Evolutionary conservation across 2,329 filamentous ascomycete genomes (phyloP).

Genomic region (Ascocoryne sarcoides): DNA sequence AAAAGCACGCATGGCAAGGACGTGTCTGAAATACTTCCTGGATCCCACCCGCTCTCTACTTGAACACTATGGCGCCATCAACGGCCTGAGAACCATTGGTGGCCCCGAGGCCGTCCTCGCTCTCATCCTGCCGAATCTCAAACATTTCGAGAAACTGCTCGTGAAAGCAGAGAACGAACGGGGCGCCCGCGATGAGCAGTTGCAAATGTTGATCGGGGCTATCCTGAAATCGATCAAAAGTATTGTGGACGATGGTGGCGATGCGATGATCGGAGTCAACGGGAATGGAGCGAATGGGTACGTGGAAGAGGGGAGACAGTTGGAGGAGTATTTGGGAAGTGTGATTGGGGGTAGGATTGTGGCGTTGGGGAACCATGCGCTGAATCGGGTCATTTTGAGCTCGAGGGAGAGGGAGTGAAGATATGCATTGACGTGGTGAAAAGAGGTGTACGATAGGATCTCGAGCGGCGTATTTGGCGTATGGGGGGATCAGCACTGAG

Average conservation of each 20-base stretch:
- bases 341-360: slow-evolving; percentile 23
- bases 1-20: slow-evolving; percentile 81
- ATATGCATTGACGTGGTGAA: too few relatives aligned
- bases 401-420: slow-evolving; percentile 15
- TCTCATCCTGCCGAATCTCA: slow-evolving; percentile 57
- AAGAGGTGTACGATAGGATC: too few relatives aligned
- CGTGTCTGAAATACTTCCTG: slow-evolving; percentile 85
- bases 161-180: slow-evolving; percentile 45
- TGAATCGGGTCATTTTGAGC: slow-evolving; percentile 26
- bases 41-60: slow-evolving; percentile 75
- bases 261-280: slow-evolving; percentile 17
- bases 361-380: slow-evolving; percentile 18
- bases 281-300: slow-evolving; percentile 16
- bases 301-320: slow-evolving; percentile 11
- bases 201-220: slow-evolving; percentile 49
- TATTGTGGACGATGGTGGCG: slow-evolving; percentile 36
- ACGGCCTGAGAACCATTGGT: slow-evolving; percentile 70
- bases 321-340: slow-evolving; percentile 26
- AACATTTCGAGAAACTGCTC: slow-evolving; percentile 53
- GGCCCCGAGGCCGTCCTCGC: slow-evolving; percentile 56
- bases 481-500: too few relatives aligned
- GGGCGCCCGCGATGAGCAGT: slow-evolving; percentile 44
- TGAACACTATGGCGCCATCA: slow-evolving; percentile 82
- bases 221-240: slow-evolving; percentile 47
- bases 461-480: too few relatives aligned